Percentiles rank a stretch among this genome's conserved stretches.
phyloP scores from a whole-genome alignment of 2,329 filamentous ascomycete genomes.

The Colletotrichum viniferum region DNA sequence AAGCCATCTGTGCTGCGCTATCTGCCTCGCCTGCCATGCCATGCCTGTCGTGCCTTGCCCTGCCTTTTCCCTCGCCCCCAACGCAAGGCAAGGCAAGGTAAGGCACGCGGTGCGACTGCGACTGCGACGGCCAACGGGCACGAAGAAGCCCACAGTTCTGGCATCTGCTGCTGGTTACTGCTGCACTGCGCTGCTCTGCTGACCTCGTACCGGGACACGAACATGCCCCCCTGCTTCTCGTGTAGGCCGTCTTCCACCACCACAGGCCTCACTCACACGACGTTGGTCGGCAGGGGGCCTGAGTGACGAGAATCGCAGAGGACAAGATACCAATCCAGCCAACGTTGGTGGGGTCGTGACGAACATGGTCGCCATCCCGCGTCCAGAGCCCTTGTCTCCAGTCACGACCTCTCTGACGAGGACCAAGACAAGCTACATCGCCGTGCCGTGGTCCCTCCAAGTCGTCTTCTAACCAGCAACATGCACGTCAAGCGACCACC shows the following conservation, averaged over 20 bases:
- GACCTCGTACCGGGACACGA: neutral
- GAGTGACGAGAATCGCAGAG: neutral
- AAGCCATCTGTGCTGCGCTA: neutral
- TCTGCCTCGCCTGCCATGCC: neutral
- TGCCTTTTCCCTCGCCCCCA: neutral
- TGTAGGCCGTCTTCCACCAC: neutral
- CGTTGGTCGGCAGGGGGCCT: neutral
- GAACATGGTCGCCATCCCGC: slow-evolving; percentile 6
- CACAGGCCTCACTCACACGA: neutral
- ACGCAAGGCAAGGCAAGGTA: neutral
- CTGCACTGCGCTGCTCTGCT: neutral
- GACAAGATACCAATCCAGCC: neutral
- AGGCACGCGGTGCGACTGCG: neutral
- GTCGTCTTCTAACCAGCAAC: slow-evolving; percentile 9
- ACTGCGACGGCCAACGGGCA: neutral
- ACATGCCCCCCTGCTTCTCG: neutral
- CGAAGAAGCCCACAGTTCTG: neutral
- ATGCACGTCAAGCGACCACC: slow-evolving; percentile 18
- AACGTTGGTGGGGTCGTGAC: neutral
- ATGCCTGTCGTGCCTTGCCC: neutral
- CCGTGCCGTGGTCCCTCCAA: neutral
- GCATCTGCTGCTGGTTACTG: neutral
- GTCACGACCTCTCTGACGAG: neutral
- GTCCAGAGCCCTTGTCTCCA: neutral
- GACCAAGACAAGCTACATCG: slow-evolving; percentile 2